A percentile compares a stretch with the other conserved stretches of the same genome.
phyloP scores from a whole-genome alignment of 495 filamentous ascomycete genomes.

The Margaritispora aquatica region DNA sequence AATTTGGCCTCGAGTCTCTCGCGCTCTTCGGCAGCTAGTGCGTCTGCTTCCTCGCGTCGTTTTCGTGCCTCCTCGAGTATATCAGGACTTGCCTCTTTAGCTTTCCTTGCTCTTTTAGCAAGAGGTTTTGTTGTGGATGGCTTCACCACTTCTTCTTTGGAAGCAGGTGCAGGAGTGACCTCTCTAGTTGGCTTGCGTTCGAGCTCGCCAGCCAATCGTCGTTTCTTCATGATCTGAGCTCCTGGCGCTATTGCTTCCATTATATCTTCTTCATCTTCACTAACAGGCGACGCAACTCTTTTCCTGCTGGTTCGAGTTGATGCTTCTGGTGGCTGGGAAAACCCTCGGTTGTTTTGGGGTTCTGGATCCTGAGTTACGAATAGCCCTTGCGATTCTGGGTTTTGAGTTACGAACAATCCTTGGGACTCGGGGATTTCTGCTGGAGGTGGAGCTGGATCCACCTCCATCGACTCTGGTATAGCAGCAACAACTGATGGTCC shows the following conservation, averaged over 20 bases:
- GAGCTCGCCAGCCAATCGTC: conserved; percentile 46
- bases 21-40: conserved; percentile 51
- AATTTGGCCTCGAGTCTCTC: conserved; percentile 44
- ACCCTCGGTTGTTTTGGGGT: conserved; percentile 6
- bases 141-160: conserved; percentile 1
- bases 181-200: conserved; percentile 27
- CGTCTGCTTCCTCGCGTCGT: conserved; percentile 64
- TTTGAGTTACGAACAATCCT: conserved; percentile 35
- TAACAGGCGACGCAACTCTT: conserved; percentile 32
- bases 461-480: conserved; percentile 14
- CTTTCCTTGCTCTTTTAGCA: conserved; percentile 42
- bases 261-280: conserved; percentile 44
- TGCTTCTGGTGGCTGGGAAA: conserved; percentile 3
- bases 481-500: conserved; percentile 27
- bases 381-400: conserved; percentile 27
- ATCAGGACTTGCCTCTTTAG: conserved; percentile 37
- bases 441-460: conserved; percentile 5
- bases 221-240: conserved; percentile 66
- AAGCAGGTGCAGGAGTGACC: conserved; percentile 17
- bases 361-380: conserved; percentile 31
- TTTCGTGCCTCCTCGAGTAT: conserved; percentile 62
- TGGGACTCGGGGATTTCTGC: conserved; percentile 23
- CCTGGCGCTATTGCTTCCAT: conserved; percentile 64
- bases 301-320: conserved; percentile 31
- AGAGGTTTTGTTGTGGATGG: conserved; percentile 2